A percentile compares a stretch with the other conserved stretches of the same genome.
These are phyloP conservation scores for Lentinus tigrinus DNA, from an alignment of 768 basidiomycete genomes.

Conservation along the genomic window DNA sequence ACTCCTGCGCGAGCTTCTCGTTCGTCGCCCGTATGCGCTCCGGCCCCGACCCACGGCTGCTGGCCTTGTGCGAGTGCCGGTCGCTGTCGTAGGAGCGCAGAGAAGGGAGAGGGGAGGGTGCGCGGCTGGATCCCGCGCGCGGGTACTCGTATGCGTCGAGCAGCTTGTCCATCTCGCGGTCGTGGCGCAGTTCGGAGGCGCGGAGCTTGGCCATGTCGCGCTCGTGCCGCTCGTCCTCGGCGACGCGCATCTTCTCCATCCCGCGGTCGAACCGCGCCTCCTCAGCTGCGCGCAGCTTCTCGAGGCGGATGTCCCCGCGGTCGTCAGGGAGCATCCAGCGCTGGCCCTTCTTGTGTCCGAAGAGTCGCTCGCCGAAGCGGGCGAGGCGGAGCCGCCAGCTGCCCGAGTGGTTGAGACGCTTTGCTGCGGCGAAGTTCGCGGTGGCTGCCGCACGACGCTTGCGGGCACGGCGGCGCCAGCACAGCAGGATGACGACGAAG, in stretches of 20 bases:
- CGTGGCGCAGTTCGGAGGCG: slow-evolving; percentile 6
- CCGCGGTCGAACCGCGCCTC: slow-evolving; percentile 46
- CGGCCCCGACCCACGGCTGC: slow-evolving; percentile 3
- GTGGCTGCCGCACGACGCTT: slow-evolving; percentile 69
- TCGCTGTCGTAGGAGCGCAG: slow-evolving; percentile 24
- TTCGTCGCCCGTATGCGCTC: slow-evolving; percentile 12
- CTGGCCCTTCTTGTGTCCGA: slow-evolving; percentile 43
- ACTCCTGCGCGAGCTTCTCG: slow-evolving; percentile 41
- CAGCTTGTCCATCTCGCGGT: slow-evolving; percentile 46
- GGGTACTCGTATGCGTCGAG: slow-evolving; percentile 48
- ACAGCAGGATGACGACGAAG: slow-evolving; percentile 62
- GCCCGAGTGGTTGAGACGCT: slow-evolving; percentile 45
- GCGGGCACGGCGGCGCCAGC: slow-evolving; percentile 69
- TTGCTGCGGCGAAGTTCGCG: slow-evolving; percentile 59
- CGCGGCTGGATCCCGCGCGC: slow-evolving; percentile 36
- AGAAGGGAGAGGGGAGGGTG: slow-evolving; percentile 44
- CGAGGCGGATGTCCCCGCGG: slow-evolving; percentile 49
- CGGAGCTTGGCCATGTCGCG: slow-evolving; percentile 31
- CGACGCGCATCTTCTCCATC: slow-evolving; percentile 24
- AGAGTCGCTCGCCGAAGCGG: slow-evolving; percentile 57
- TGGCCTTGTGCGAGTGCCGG: slow-evolving; percentile 13
- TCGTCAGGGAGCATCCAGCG: slow-evolving; percentile 25
- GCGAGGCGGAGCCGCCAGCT: slow-evolving; percentile 58
- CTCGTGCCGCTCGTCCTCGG: slow-evolving; percentile 42
- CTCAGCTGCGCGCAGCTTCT: slow-evolving; percentile 49